Evolutionary conservation across 371 early-diverging fungal species (phyloP).

Genomic region (Synchytrium microbalum): DNA sequence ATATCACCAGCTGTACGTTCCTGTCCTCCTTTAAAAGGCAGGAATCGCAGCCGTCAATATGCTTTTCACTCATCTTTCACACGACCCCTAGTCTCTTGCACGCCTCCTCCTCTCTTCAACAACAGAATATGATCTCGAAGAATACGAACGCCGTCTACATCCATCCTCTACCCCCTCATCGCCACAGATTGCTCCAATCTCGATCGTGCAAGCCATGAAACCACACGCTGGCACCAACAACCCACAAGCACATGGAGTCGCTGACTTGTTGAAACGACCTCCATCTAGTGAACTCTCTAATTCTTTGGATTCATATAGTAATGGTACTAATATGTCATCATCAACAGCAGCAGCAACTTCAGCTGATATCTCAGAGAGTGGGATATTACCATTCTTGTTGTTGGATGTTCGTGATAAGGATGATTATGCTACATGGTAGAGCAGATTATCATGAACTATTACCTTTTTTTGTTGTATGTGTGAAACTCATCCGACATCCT

Average conservation of each 20-base stretch:
- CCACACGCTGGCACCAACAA: conserved; percentile 1
- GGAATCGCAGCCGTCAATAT: no score
- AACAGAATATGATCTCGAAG: not conserved
- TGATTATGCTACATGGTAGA: not conserved
- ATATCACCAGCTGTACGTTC: not conserved
- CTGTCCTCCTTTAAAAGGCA: not conserved
- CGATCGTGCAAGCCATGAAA: not conserved
- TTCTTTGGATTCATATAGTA: not conserved
- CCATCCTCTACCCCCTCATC: not conserved
- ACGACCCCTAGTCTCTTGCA: not conserved
- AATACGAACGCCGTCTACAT: not conserved
- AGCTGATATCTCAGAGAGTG: not conserved
- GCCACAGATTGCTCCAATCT: not conserved
- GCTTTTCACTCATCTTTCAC: not conserved
- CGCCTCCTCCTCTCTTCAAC: not conserved
- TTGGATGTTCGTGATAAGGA: not conserved
- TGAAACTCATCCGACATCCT: not conserved
- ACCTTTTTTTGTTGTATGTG: not conserved
- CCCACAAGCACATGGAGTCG: not conserved
- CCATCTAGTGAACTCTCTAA: not conserved
- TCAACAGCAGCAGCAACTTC: no score
- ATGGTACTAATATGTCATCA: no score
- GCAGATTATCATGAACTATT: not conserved
- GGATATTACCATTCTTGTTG: not conserved
- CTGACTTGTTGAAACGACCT: not conserved